Conservation (phyloP, 2,329 filamentous ascomycete genomes). For the Arthrobotrys megalospora region DNA sequence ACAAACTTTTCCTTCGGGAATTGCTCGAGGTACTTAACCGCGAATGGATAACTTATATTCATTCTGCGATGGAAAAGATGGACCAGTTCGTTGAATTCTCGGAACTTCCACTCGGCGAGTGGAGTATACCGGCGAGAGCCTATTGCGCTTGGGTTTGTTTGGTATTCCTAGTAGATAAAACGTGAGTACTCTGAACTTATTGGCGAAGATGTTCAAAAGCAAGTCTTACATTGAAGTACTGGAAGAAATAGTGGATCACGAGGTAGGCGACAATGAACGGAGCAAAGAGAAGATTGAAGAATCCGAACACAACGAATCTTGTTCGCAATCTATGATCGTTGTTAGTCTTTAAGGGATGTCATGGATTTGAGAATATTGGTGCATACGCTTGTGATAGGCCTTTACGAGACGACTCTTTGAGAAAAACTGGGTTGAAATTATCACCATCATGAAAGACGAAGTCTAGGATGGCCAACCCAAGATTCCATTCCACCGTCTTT, state of each 20-base stretch:
- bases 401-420: conserved; percentile 85
- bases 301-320: conserved; percentile 84
- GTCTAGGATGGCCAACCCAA: conserved; percentile 90
- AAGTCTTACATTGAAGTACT: conserved; percentile 84
- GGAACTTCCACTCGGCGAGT: conserved; percentile 96
- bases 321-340: conserved; percentile 72
- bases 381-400: conserved; percentile 78
- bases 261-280: conserved; percentile 91
- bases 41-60: conserved; percentile 95
- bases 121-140: conserved; percentile 93
- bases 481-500: conserved; percentile 89
- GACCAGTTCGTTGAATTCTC: conserved; percentile 96
- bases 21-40: conserved; percentile 91
- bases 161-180: conserved; percentile 79
- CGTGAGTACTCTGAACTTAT: conserved; percentile 58
- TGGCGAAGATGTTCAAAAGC: not conserved
- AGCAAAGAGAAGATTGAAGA: conserved; percentile 88
- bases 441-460: conserved; percentile 93
- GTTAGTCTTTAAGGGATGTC: conserved; percentile 33
- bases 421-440: conserved; percentile 86
- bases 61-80: conserved; percentile 91
- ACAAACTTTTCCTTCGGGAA: conserved; percentile 96
- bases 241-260: conserved; percentile 90
- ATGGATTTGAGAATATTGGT: not conserved
- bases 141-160: conserved; percentile 89